Evolutionary conservation across 805 yeast species (phyloP), one percentile per base, ranked within the genome.

Genomic region (Yarrowia keelungensis): DNA sequence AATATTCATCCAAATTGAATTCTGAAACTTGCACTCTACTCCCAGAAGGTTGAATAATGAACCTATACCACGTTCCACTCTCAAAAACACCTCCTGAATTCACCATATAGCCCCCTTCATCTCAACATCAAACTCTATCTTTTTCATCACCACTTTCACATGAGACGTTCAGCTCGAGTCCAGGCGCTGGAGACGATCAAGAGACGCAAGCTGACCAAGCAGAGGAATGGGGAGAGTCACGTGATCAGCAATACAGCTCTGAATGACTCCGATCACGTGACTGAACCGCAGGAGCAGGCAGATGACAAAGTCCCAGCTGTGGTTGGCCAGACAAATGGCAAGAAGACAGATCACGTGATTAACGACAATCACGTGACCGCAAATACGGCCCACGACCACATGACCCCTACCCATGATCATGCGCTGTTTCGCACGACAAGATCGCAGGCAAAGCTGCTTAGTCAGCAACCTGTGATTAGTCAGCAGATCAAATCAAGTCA

Each of bases 91-190:
- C 19, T 19, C 19, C 19, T 19, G 1, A 5, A 4, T 47, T 16
- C 35, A 11, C 35, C 9, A 12, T n/a, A 14, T 8, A 46, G 11
- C 41, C 5, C 1, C 38, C 11, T 10, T 42, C 16, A 1, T 9
- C 8, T 19, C 46, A 42, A 42, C 10, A 15, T 42, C 49, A 56
- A 41, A 56, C 64, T 42, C 49, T 39, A 53, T 53, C 43, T n/a
- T 19, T 14, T 14, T 49, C 45, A 15, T 14, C 59, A 38, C 45
- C 45, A 50, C 53, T 14, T 16, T 10, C 3, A 8, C 32, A 56
- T 56, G 64, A 56, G 64, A 56, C 64, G 64, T 22, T 56, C 64
- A 42, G 47, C 64, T 19, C 38, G 64, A 26, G 47, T 56, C 41
- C 64, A 56, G 38, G 64, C 64, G 15, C 41, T 56, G 41, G 64